Evolutionary conservation across 2,329 filamentous ascomycete genomes (phyloP), one percentile per base, ranked within the genome.

Genomic region (Phyllosticta citrichinensis): DNA sequence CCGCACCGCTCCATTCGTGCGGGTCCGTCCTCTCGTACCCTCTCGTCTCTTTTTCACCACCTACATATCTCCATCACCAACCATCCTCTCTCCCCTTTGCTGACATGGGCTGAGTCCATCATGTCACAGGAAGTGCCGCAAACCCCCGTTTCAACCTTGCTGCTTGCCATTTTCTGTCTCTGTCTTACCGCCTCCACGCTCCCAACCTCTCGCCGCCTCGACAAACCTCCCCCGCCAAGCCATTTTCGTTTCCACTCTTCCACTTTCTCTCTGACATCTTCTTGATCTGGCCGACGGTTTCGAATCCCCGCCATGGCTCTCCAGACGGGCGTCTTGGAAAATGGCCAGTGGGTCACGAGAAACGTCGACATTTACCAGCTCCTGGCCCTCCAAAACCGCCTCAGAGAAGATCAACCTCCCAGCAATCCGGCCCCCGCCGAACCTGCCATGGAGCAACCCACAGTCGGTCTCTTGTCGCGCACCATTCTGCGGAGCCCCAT

Each of bases 401-500:
- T 47, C 33, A 47, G 57, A 61, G 68, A 71, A 55, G 64, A 60
- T n/a, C 66, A 70, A 55, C 63, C 66, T 12, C 60, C 68, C 5
- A 67, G 69, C 33, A 70, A 68, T 20, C 71, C 67, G 33, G 70
- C 64, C 25, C 57, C 68, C 24, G 62, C 65, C 57, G 73, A 68
- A 61, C 61, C 27, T 52, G 52, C 56, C 64, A 20, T 63, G 68
- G 55, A 75, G 68, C 30, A 64, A 12, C 84, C 87, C 5, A 75
- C 73, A 20, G 82, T 86, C 63, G 94, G 91, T 3, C 70, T 97
- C 33, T 79, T 97, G 54, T 90, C 90, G 0, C 86, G 83, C 68
- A 96, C 92, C 0, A 72, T 96, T 30, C 78, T 93, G 57, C 82
- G 86, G 58, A 95, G 89, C 64, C 88, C 92, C 1, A 78, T 88